Conservation (phyloP, 768 basidiomycete species). For the Rhizopogon salebrosus region DNA sequence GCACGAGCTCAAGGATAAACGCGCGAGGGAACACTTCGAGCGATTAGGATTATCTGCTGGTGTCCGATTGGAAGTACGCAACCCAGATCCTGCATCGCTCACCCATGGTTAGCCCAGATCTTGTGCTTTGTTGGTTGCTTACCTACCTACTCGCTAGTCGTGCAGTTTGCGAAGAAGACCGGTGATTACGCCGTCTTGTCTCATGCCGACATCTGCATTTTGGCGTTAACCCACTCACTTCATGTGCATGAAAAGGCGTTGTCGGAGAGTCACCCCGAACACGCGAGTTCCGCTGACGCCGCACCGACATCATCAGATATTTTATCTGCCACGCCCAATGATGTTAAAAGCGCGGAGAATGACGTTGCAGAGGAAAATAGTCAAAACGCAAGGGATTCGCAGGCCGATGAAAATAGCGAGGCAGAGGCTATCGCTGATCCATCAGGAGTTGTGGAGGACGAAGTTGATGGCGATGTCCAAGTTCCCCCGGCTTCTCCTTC, state of each 20-base stretch:
- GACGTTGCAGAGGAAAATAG: too few relatives aligned
- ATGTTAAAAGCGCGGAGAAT: too few relatives aligned
- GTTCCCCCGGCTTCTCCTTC: constrained; percentile 6
- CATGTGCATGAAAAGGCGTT: constrained; percentile 46
- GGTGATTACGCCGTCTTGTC: constrained; percentile 94
- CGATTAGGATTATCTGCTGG: constrained; percentile 71
- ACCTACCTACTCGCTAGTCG: constrained; percentile 47
- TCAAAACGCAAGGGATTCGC: too few relatives aligned
- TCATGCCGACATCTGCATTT: constrained; percentile 82
- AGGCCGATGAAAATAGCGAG: too few relatives aligned
- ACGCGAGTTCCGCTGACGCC: constrained; percentile 10
- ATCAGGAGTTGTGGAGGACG: background rate
- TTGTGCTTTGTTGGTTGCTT: background rate
- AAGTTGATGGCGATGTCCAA: background rate
- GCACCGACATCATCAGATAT: too few relatives aligned
- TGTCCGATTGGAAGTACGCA: constrained; percentile 64
- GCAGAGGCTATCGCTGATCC: too few relatives aligned
- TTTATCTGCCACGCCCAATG: too few relatives aligned
- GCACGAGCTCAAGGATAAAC: constrained; percentile 83
- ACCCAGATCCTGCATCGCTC: constrained; percentile 67
- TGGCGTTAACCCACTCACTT: constrained; percentile 82
- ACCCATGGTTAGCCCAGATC: constrained; percentile 43
- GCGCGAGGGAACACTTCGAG: constrained; percentile 83
- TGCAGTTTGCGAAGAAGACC: constrained; percentile 88
- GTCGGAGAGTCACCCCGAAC: constrained; percentile 23